These are phyloP conservation scores for Nicotiana undulata DNA, from an alignment of 257 asterid species.

Conservation along the genomic window DNA sequence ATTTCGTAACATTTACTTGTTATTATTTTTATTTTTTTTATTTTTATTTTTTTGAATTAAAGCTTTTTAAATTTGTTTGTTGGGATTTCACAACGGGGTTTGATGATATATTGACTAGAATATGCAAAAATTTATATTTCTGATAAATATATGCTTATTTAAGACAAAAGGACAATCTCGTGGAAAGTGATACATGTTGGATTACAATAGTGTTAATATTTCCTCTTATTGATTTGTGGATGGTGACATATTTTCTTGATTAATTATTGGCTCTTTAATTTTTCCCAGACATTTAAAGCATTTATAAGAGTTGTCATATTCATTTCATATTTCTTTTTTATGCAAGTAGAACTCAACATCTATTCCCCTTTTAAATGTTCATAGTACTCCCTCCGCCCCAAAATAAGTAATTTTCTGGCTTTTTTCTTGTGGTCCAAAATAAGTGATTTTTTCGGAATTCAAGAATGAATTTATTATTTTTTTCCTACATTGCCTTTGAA, in stretches of 20 bases:
- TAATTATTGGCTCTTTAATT: neutral
- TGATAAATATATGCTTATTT: neutral
- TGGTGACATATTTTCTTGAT: neutral
- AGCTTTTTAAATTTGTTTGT: too few relatives aligned
- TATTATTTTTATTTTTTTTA: too few relatives aligned
- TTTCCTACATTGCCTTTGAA: too few relatives aligned
- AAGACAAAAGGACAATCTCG: neutral
- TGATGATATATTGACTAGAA: neutral
- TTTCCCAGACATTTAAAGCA: neutral
- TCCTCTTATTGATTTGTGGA: neutral
- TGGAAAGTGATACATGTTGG: neutral
- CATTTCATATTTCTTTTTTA: neutral
- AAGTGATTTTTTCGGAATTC: too few relatives aligned
- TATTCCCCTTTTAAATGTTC: neutral
- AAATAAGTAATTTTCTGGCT: too few relatives aligned
- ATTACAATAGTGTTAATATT: neutral
- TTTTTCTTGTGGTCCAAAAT: too few relatives aligned
- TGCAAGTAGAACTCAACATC: neutral
- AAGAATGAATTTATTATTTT: too few relatives aligned
- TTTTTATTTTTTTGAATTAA: too few relatives aligned
- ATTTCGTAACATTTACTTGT: too few relatives aligned
- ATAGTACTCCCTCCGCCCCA: too few relatives aligned
- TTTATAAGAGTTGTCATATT: neutral
- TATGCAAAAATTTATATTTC: neutral
- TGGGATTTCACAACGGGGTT: neutral